Evolutionary conservation across 805 yeast genomes (phyloP).

Genomic region (Metschnikowia baotianmanensis): DNA sequence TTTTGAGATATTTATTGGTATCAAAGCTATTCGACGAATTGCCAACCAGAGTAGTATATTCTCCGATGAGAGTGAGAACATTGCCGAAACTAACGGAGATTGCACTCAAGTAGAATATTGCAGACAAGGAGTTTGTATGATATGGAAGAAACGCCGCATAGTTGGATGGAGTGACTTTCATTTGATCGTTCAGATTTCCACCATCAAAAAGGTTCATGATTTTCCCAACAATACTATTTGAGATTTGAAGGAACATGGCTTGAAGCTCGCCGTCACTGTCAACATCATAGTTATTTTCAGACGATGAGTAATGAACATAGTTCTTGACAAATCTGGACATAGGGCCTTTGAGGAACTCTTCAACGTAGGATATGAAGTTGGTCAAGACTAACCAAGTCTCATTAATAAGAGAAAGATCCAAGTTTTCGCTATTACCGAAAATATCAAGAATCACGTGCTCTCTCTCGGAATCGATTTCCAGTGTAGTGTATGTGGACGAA

Average conservation of each 20-base stretch:
- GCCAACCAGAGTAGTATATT: conserved; percentile 31
- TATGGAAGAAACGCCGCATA: conserved; percentile 38
- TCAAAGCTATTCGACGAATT: conserved; percentile 31
- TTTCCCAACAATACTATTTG: conserved; percentile 26
- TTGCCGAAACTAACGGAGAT: conserved; percentile 27
- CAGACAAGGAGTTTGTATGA: conserved; percentile 40
- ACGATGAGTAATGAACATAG: conserved; percentile 32
- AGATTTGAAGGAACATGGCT: conserved; percentile 24
- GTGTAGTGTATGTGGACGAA: conserved; percentile 24
- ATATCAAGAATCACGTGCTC: conserved; percentile 29
- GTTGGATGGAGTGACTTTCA: conserved; percentile 36
- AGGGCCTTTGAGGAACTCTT: conserved; percentile 29
- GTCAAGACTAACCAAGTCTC: conserved; percentile 43
- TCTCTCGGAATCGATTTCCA: conserved; percentile 26
- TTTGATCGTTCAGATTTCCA: conserved; percentile 27
- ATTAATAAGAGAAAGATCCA: conserved; percentile 40
- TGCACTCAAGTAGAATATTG: conserved; percentile 34
- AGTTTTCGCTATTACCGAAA: conserved; percentile 38
- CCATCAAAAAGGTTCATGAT: conserved; percentile 31
- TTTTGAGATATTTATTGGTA: conserved; percentile 37
- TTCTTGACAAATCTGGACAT: conserved; percentile 37
- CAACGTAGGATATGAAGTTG: conserved; percentile 35
- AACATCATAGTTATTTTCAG: conserved; percentile 22
- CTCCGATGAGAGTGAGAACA: conserved; percentile 33
- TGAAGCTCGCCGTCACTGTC: conserved; percentile 32